Evolutionary conservation across 140 eudicot species (phyloP).

Genomic region (Ambrosia hybrid): DNA sequence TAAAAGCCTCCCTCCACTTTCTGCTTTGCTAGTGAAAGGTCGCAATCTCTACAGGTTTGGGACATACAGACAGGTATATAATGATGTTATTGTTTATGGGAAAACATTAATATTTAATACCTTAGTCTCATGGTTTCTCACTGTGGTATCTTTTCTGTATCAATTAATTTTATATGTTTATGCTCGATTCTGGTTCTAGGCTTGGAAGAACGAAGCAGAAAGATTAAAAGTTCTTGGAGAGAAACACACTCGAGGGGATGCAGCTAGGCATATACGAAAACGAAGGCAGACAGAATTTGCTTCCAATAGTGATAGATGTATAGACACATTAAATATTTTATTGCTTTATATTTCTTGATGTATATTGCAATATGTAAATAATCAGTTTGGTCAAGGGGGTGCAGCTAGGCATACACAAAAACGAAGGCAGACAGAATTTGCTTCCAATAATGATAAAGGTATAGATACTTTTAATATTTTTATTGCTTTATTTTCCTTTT

Average conservation of each 20-base stretch:
- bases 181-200: constrained; percentile 35
- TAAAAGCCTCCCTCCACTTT: constrained; percentile 56
- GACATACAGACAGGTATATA: constrained; percentile 75
- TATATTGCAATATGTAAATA: too few relatives aligned
- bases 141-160: too few relatives aligned
- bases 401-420: constrained; percentile 66
- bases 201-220: constrained; percentile 73
- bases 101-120: background rate
- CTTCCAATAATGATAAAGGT: constrained; percentile 33
- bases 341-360: too few relatives aligned
- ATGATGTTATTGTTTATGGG: background rate
- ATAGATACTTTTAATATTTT: background rate
- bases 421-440: constrained; percentile 38
- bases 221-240: constrained; percentile 67
- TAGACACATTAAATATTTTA: background rate
- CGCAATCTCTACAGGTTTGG: constrained; percentile 73
- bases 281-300: constrained; percentile 38
- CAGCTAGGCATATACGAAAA: constrained; percentile 62
- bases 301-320: constrained; percentile 35
- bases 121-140: background rate
- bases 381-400: constrained; percentile 45
- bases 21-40: constrained; percentile 84
- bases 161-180: background rate
- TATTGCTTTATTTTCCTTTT: background rate
- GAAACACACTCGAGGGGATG: constrained; percentile 82